Evolutionary conservation across 2,329 filamentous ascomycete species (phyloP), one percentile per base, ranked within the genome.

Genomic region (Xylariomycetidae sp.): DNA sequence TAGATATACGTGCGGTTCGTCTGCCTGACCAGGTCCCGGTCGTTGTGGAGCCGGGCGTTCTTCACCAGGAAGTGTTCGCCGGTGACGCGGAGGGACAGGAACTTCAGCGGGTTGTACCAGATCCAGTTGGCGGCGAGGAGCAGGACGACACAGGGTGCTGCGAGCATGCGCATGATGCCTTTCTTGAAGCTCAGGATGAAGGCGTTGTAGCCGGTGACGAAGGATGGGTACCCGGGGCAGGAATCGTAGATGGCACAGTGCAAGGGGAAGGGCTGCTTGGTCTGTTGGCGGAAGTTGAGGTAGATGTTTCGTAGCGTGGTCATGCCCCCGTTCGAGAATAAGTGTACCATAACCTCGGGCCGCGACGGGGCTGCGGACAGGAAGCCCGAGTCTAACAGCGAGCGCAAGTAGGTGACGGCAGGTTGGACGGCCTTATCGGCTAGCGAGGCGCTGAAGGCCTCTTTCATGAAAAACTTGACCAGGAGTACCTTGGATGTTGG

Each of bases 321-420:
- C 16, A 63, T 57, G 29, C 71, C 72, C 33, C 70, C 70, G 42
- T 75, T 74, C 24, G 70, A 74, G 46, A 74, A 73, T 20, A 63
- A 38, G 42, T 74, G 71, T 10, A 69, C 47, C 3, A 74, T 56
- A 12, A 73, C 52, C 19, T 55, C 52, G 9, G 58, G 59, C 22
- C 34, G 32, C 14, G 39, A 32, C 18, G 46, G 51, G 13, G 34
- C 16, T 12, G 40, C 42, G 12, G 46, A 44, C 28, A 50, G 16
- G 25, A 34, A 9, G 13, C 43, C 47, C 10, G 47, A 43, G 20
- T 49, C 44, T 8, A 56, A 39, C 10, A 59, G 37, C 2, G 52
- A 54, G 17, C 54, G 56, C 27, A 73, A 41, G 12, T 65, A 54
- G 18, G 58, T 49, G 6, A 67, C 46, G 4, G 64, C 67, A 1